phyloP scores from a whole-genome alignment of 345 rosid genomes.

The Eucalyptus tenuipes region DNA sequence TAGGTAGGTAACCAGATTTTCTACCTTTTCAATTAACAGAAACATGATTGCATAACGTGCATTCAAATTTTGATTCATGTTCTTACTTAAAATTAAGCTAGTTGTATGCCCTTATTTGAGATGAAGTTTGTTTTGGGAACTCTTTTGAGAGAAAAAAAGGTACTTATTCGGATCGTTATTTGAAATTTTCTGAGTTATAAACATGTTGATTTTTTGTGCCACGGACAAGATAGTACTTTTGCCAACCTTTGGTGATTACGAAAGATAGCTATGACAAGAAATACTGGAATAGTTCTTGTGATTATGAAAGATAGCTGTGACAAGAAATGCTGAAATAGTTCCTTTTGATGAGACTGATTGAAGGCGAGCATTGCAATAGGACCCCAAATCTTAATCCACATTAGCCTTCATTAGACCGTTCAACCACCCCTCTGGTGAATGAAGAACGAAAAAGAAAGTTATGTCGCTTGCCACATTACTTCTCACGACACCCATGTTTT shows the following conservation, averaged over 20 bases:
- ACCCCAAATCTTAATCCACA: background rate
- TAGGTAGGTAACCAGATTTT: background rate
- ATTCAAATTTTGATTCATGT: background rate
- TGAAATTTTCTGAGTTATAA: background rate
- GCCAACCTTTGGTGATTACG: background rate
- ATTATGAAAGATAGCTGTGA: too few species aligned
- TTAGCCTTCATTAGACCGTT: background rate
- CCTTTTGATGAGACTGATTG: background rate
- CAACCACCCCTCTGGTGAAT: background rate
- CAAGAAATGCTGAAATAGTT: background rate
- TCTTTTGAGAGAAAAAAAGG: background rate
- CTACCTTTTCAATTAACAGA: background rate
- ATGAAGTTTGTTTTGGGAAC: accelerated
- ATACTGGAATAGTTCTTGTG: background rate
- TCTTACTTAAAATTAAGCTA: background rate
- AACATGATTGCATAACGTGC: background rate
- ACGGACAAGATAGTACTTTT: background rate
- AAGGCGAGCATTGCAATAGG: background rate
- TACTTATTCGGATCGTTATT: background rate
- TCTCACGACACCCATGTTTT: background rate
- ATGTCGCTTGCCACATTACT: background rate
- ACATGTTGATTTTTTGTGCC: background rate
- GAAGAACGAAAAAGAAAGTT: background rate
- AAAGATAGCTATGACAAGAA: background rate
- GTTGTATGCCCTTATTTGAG: background rate